Conservation (phyloP, 1,284 basidiomycete species). For the Ustilago curta region DNA sequence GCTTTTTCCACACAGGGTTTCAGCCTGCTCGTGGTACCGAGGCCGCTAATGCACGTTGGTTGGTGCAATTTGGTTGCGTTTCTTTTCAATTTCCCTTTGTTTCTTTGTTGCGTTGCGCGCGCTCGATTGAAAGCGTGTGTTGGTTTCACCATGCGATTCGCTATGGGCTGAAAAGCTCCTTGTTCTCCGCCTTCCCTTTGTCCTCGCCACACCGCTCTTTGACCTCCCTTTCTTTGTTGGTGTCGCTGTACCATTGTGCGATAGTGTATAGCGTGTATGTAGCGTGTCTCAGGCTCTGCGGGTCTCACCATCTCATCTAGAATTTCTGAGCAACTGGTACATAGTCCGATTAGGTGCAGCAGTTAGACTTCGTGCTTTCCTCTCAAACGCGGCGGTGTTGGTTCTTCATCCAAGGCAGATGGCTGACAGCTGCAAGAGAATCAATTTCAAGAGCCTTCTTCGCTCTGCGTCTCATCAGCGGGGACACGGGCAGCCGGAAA, state of each 20-base stretch:
- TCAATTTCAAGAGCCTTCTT: not conserved
- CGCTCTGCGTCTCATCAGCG: not conserved
- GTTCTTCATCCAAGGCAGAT: not conserved
- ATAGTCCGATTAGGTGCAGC: not conserved
- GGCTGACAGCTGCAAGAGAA: not conserved
- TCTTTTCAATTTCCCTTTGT: not conserved
- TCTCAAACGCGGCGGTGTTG: not conserved
- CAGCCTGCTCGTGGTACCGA: not conserved
- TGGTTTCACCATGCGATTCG: constrained; percentile 5
- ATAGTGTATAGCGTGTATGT: not conserved
- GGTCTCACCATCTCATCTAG: too few species aligned
- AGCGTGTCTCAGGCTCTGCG: constrained; percentile 1
- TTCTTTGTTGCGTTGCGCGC: not conserved
- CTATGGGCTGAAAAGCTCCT: not conserved
- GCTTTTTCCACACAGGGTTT: constrained; percentile 3
- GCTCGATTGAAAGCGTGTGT: constrained; percentile 2
- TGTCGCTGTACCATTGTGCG: too few species aligned
- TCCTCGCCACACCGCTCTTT: too few species aligned
- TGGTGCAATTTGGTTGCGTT: not conserved
- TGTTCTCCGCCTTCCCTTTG: not conserved
- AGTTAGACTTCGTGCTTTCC: not conserved
- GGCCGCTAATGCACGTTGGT: constrained; percentile 10
- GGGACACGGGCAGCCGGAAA: not conserved
- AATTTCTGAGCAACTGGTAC: not conserved
- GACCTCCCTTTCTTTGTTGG: not conserved